Percentiles rank a stretch among this genome's conserved stretches.
phyloP scores from a whole-genome alignment of 371 early-diverging fungal species.

The Umbelopsis sp. region DNA sequence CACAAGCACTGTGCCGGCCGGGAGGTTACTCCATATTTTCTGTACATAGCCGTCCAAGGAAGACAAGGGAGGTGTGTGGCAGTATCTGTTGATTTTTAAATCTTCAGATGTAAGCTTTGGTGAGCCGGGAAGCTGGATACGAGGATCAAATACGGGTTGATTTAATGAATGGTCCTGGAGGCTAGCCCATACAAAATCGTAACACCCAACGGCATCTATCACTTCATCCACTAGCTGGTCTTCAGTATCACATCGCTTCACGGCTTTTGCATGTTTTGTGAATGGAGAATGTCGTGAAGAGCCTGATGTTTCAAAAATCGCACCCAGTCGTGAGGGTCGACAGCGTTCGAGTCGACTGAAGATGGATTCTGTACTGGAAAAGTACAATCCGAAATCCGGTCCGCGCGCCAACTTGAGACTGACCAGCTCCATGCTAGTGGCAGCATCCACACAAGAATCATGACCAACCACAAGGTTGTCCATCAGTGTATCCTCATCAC shows the following conservation, averaged over 20 bases:
- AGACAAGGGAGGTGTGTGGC: not conserved
- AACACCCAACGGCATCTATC: not conserved
- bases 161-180: not conserved
- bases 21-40: not conserved
- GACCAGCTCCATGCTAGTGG: conserved; percentile 72
- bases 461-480: conserved; percentile 51
- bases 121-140: not conserved
- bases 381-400: conserved; percentile 50
- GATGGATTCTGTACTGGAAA: conserved; percentile 46
- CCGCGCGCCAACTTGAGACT: conserved; percentile 59
- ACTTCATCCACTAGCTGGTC: conserved; percentile 36
- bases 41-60: not conserved
- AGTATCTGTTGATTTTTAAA: not conserved
- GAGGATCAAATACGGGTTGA: not conserved
- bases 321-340: conserved; percentile 40
- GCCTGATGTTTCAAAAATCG: conserved; percentile 41
- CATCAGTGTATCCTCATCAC: conserved; percentile 23
- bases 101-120: not conserved
- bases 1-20: conserved; percentile 2
- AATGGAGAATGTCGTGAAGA: conserved; percentile 24
- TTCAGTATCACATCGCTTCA: conserved; percentile 34
- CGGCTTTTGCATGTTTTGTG: conserved; percentile 24
- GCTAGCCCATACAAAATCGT: conserved; percentile 1
- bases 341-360: conserved; percentile 55
- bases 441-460: conserved; percentile 80